Conservation (phyloP, 208 protist species). For the Porcisia deanei region DNA sequence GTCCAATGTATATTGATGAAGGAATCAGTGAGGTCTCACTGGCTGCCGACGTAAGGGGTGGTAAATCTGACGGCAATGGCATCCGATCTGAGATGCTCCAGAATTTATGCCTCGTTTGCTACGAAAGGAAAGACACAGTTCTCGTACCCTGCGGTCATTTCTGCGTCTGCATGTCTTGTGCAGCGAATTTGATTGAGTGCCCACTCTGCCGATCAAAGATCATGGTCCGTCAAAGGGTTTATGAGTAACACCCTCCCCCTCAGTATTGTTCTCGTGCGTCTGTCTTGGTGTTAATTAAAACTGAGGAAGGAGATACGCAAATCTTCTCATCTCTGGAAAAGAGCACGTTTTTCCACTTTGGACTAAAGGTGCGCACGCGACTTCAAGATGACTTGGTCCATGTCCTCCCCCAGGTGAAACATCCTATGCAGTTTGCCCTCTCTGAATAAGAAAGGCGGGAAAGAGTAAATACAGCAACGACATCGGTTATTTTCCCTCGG, state of each 20-base stretch:
- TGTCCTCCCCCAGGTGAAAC: neutral
- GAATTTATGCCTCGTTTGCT: constrained; percentile 48
- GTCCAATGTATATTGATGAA: constrained; percentile 48
- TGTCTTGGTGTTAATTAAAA: neutral
- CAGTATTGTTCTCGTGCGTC: neutral
- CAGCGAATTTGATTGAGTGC: constrained; percentile 48
- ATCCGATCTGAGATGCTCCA: constrained; percentile 16
- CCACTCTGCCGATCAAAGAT: constrained; percentile 53
- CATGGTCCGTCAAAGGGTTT: constrained; percentile 47
- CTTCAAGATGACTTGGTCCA: no score
- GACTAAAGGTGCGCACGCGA: neutral
- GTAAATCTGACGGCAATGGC: constrained; percentile 8
- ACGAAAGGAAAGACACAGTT: constrained; percentile 41
- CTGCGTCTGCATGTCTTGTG: constrained; percentile 50
- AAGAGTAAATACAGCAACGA: neutral
- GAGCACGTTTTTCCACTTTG: neutral
- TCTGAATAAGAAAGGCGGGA: neutral
- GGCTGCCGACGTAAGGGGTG: neutral
- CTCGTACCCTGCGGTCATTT: constrained; percentile 64
- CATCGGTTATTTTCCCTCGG: neutral
- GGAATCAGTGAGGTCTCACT: neutral
- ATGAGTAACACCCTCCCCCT: constrained; percentile 1
- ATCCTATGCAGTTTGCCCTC: neutral
- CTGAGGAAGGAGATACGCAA: no score
- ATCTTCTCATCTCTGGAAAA: neutral